A percentile compares a stretch with the other conserved stretches of the same genome.
phyloP scores from a whole-genome alignment of 2,329 filamentous ascomycete species.

The Zalaria sp. region DNA sequence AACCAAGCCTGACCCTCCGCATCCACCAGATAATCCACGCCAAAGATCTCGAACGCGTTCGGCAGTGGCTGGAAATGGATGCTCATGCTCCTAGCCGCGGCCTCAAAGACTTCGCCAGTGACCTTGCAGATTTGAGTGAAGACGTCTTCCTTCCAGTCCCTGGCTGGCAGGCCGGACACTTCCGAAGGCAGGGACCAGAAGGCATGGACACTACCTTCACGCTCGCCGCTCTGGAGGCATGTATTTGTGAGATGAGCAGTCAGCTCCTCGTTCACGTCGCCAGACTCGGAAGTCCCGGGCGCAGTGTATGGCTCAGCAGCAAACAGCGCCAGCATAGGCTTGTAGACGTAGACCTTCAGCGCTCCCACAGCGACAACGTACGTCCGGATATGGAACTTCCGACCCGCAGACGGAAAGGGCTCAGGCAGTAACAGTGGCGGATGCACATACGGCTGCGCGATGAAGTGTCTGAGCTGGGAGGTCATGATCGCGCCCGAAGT shows the following conservation, averaged over 20 bases:
- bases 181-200: conserved; percentile 56
- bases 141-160: conserved; percentile 43
- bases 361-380: conserved; percentile 76
- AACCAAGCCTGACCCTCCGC: conserved; percentile 51
- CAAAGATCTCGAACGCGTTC: conserved; percentile 85
- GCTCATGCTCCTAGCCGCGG: conserved; percentile 68
- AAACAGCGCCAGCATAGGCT: conserved; percentile 85
- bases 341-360: conserved; percentile 74
- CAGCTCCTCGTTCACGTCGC: conserved; percentile 37
- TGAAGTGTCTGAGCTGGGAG: conserved; percentile 87
- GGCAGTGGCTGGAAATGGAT: conserved; percentile 83
- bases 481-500: conserved; percentile 52
- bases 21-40: conserved; percentile 80
- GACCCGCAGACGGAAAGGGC: conserved; percentile 35
- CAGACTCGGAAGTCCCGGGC: conserved; percentile 34
- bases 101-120: conserved; percentile 71
- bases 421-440: conserved; percentile 57
- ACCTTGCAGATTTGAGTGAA: conserved; percentile 60
- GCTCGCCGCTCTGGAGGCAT: conserved; percentile 55
- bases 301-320: conserved; percentile 58
- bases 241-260: conserved; percentile 85
- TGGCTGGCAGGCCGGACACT: conserved; percentile 6
- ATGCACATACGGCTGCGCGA: conserved; percentile 89
- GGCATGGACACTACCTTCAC: conserved; percentile 52
- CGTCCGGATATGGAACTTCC: conserved; percentile 90